These are phyloP conservation scores for Lepidium sativum DNA, from an alignment of 345 rosid genomes.

Conservation along the genomic window DNA sequence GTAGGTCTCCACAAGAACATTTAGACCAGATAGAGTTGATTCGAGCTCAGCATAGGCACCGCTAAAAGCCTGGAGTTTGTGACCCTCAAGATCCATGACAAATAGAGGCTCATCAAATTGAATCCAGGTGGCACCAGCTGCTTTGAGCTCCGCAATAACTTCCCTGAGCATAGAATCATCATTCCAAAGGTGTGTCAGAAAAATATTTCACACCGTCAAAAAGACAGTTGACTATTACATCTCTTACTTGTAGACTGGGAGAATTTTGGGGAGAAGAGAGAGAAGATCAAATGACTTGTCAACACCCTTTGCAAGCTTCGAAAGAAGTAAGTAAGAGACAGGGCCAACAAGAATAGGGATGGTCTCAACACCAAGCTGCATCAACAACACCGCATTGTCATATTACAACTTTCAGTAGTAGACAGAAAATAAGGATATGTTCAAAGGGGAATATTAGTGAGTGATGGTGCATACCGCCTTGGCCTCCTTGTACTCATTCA, in stretches of 20 bases:
- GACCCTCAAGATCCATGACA: constrained; percentile 82
- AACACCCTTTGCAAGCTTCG: constrained; percentile 93
- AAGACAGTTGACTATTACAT: neutral
- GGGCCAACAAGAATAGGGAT: constrained; percentile 92
- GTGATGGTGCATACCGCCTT: constrained; percentile 54
- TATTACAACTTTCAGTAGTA: neutral
- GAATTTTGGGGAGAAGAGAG: constrained; percentile 79
- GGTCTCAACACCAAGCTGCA: constrained; percentile 88
- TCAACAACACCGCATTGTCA: constrained; percentile 5
- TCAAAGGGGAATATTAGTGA: neutral
- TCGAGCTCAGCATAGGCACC: constrained; percentile 75
- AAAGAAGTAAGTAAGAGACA: constrained; percentile 85
- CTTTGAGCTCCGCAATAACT: constrained; percentile 82
- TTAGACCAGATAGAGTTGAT: constrained; percentile 70
- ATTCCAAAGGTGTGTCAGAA: constrained; percentile 18
- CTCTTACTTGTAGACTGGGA: constrained; percentile 83
- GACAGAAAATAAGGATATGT: neutral
- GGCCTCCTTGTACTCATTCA: constrained; percentile 88
- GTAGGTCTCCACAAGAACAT: constrained; percentile 84
- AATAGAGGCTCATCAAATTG: constrained; percentile 93
- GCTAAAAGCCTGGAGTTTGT: constrained; percentile 71
- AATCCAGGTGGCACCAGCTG: constrained; percentile 92
- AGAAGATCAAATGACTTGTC: constrained; percentile 75
- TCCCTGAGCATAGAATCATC: constrained; percentile 46
- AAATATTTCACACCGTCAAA: neutral